Evolutionary conservation across 2,329 filamentous ascomycete genomes (phyloP), one percentile per base, ranked within the genome.

Genomic region (Claviceps pazoutovae): DNA sequence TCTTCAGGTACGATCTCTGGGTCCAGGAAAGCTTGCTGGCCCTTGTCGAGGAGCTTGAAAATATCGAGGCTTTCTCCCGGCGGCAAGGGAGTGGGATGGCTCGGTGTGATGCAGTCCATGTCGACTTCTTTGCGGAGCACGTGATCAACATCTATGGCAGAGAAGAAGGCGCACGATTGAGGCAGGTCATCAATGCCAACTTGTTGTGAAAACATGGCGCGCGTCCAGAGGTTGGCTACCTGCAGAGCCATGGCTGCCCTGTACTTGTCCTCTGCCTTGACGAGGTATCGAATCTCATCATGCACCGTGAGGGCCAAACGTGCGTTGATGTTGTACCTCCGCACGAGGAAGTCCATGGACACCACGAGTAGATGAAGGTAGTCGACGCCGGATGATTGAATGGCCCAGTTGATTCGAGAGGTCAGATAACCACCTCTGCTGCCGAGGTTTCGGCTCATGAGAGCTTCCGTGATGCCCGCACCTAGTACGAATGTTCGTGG

Each of bases 111-210:
- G 64, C 93, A 98, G 62, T 95, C 86, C 88, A 98, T 95, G 65
- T 98, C 86, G 4, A 98, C 94, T 67, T 98, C 93, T 65, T 98
- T 98, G 49, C 93, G 80, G n/a, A 98, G 74, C 3, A 98, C 90
- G 60, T 88, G 83, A 62, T 98, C 93, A 57, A 98, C 87, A 62
- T 98, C 93, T 5, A 98, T 82, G 3, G 93, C 91, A 1, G 87
- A 94, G 69, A 98, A 98, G 68, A 89, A 98, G 8, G 93, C 93
- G 61, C 90, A 96, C 0, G 86, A 83, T 62, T 97, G 93, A 0
- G 94, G 93, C 9, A 98, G 76, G 62, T 98, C 93, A 57, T 95
- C 75, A 60, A 98, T 98, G 54, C 93, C 93, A 62, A 96, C 87
- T 68, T 98, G 93, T 67, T 98, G 89, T 0, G 86, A 81, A 66